Conservation (phyloP, 495 filamentous ascomycete genomes). For the Pyrenopolyporus hunteri region DNA sequence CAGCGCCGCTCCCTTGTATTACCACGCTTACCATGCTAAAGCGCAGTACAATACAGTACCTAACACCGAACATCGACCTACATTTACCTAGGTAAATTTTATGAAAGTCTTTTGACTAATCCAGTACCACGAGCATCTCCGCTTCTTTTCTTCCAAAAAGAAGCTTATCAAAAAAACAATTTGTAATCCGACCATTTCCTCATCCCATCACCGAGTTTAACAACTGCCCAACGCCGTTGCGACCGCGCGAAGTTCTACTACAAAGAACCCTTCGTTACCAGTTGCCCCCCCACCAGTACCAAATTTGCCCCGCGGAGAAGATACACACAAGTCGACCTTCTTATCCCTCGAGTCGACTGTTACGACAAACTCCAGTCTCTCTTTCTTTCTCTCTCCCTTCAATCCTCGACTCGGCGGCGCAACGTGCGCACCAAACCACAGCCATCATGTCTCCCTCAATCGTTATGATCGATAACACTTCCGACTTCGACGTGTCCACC, state of each 20-base stretch:
- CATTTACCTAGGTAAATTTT: no score
- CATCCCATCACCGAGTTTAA: neutral
- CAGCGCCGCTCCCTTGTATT: neutral
- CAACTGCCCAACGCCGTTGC: neutral
- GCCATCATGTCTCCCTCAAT: conserved; percentile 47
- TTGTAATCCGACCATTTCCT: conserved; percentile 29
- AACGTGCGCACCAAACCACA: conserved; percentile 11
- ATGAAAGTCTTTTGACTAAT: conserved; percentile 31
- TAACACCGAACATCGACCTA: neutral
- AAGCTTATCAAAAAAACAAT: conserved; percentile 16
- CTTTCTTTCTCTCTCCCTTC: neutral
- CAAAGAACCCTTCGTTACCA: conserved; percentile 10
- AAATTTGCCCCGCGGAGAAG: conserved; percentile 21
- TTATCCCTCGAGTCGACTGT: neutral
- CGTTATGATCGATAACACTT: conserved; percentile 48
- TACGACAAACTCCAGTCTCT: no score
- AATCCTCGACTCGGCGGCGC: conserved; percentile 13
- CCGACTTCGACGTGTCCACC: conserved; percentile 46
- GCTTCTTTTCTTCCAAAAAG: conserved; percentile 2
- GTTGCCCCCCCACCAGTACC: neutral
- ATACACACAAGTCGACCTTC: conserved; percentile 6
- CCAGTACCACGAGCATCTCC: conserved; percentile 23
- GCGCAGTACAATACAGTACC: neutral
- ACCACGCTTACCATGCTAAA: neutral
- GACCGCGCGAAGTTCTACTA: neutral